Percentiles rank a stretch among this genome's conserved stretches.
phyloP scores from a whole-genome alignment of 768 basidiomycete species.

The Pisolithus orientalis region DNA sequence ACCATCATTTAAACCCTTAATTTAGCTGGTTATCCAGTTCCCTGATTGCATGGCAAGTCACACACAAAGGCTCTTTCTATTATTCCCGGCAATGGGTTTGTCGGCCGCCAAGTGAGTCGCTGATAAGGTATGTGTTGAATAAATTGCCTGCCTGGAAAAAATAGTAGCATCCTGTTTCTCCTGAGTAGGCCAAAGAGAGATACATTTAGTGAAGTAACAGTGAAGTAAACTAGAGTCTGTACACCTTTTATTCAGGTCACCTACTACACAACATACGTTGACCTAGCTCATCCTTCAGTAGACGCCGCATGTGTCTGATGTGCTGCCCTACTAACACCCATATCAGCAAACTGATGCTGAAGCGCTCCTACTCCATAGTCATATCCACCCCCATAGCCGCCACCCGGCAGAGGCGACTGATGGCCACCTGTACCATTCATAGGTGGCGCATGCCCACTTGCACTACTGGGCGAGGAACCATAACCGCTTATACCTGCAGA shows the following conservation, averaged over 20 bases:
- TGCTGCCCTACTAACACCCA: constrained; percentile 17
- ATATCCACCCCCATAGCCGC: constrained; percentile 11
- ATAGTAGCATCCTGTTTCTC: too few species aligned
- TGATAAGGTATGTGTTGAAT: too few species aligned
- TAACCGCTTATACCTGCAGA: neutral
- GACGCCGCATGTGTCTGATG: constrained; percentile 18
- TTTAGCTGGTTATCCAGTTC: too few species aligned
- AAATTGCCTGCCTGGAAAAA: too few species aligned
- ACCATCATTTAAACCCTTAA: too few species aligned
- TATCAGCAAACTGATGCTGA: constrained; percentile 28
- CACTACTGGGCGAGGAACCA: constrained; percentile 12
- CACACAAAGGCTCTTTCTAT: too few species aligned
- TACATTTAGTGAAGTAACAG: too few species aligned
- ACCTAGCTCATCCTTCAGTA: constrained; percentile 4
- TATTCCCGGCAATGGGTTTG: too few species aligned
- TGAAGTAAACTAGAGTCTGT: too few species aligned
- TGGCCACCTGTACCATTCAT: neutral
- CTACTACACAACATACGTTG: constrained; percentile 2
- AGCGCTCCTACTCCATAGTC: constrained; percentile 19
- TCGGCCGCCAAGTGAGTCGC: too few species aligned
- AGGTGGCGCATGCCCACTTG: constrained; percentile 15
- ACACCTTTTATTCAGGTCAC: neutral
- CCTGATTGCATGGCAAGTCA: too few species aligned
- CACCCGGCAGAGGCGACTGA: constrained; percentile 10
- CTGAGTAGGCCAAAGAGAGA: too few species aligned